A percentile compares a stretch with the other conserved stretches of the same genome.
phyloP scores from a whole-genome alignment of 2,329 filamentous ascomycete species.

The Sporothrix mexicana region DNA sequence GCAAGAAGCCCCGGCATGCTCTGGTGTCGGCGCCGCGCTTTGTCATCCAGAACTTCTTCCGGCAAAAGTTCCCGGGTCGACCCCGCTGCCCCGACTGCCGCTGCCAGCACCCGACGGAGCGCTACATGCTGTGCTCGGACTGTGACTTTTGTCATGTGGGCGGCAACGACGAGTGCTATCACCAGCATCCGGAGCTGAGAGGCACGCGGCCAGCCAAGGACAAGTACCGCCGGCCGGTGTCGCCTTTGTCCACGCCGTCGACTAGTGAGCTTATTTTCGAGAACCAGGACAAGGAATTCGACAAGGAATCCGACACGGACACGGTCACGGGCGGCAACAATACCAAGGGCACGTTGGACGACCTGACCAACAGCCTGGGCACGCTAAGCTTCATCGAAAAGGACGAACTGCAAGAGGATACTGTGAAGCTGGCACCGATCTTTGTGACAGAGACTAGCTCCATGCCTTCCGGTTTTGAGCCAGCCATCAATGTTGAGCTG shows the following conservation, averaged over 20 bases:
- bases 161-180: slow-evolving; percentile 31
- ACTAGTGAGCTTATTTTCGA: neutral
- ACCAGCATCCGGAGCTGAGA: slow-evolving; percentile 29
- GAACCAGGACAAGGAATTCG: neutral
- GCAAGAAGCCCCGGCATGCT: neutral
- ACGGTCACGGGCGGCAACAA: neutral
- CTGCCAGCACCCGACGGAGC: slow-evolving; percentile 20
- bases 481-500: neutral
- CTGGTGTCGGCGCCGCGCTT: slow-evolving; percentile 6
- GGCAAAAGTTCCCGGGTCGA: neutral
- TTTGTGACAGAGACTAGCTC: neutral
- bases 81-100: slow-evolving; percentile 26
- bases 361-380: neutral
- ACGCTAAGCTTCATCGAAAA: neutral
- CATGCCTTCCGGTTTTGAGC: too few species aligned
- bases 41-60: slow-evolving; percentile 17
- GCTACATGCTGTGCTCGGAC: slow-evolving; percentile 25
- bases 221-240: slow-evolving; percentile 5
- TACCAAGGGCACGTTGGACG: neutral
- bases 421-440: neutral
- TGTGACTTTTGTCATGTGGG: slow-evolving; percentile 33
- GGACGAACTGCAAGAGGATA: neutral
- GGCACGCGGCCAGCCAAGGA: slow-evolving; percentile 22
- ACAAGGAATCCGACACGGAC: neutral
- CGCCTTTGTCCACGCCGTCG: neutral